These are phyloP conservation scores for Leishmania lainsoni DNA, from an alignment of 208 protist genomes.

Conservation along the genomic window DNA sequence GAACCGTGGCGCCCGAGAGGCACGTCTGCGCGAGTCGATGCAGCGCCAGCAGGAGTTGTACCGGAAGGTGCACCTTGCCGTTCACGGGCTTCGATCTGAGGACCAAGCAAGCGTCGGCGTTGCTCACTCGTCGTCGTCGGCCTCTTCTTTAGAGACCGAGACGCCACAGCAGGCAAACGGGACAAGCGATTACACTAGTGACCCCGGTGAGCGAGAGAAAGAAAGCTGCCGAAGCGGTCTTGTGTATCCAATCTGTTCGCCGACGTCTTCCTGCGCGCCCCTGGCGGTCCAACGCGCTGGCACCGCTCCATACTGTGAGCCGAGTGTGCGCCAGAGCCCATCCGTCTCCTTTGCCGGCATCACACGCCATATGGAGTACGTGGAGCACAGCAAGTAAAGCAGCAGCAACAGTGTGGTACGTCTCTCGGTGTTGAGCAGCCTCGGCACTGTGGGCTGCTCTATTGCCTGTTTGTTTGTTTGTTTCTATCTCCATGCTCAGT, in stretches of 20 bases:
- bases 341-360: not conserved
- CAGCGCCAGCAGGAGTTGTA: slow-evolving; percentile 56
- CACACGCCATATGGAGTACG: slow-evolving; percentile 20
- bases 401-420: not conserved
- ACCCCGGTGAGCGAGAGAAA: not conserved
- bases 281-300: not conserved
- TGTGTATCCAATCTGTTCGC: not conserved
- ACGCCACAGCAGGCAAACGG: not conserved
- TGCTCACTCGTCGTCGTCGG: not conserved
- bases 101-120: not conserved
- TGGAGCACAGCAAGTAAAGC: slow-evolving; percentile 8
- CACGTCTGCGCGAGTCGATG: slow-evolving; percentile 39
- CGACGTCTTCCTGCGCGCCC: not conserved
- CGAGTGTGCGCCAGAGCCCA: not conserved
- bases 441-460: no score
- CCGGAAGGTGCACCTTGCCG: slow-evolving; percentile 27
- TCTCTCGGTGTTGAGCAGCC: not conserved
- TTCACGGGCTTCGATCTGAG: slow-evolving; percentile 5
- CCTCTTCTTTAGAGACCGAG: not conserved
- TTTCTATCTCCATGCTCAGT: no score
- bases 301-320: not conserved
- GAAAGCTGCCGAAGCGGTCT: not conserved
- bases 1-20: slow-evolving; percentile 42
- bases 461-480: not conserved
- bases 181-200: not conserved